Evolutionary conservation across 192 early-diverging fungal genomes (phyloP).

Genomic region (Coemansia sp.): DNA sequence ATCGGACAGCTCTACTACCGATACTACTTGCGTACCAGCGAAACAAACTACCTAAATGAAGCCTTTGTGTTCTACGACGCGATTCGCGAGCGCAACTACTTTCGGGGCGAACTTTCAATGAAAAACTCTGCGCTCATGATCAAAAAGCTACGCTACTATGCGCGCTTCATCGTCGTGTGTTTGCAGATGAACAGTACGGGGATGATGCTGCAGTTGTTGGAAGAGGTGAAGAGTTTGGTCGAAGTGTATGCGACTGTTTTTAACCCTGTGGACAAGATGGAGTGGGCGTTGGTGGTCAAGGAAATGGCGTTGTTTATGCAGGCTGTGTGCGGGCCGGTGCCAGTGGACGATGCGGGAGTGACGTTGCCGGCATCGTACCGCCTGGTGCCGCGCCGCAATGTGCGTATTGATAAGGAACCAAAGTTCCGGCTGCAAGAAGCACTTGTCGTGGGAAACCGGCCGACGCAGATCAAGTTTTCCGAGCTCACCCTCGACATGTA

Average conservation of each 20-base stretch:
- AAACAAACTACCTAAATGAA: slow-evolving; percentile 95
- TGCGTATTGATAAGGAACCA: slow-evolving; percentile 25
- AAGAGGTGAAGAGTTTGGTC: slow-evolving; percentile 79
- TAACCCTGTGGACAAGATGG: slow-evolving; percentile 83
- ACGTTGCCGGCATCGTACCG: slow-evolving; percentile 31
- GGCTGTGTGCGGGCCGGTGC: slow-evolving; percentile 57
- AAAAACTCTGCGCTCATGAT: slow-evolving; percentile 91
- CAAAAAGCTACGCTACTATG: slow-evolving; percentile 97
- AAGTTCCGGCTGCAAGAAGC: slow-evolving; percentile 81
- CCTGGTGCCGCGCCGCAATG: slow-evolving; percentile 8
- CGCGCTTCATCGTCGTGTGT: slow-evolving; percentile 91
- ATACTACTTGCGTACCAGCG: slow-evolving; percentile 86
- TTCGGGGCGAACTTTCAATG: slow-evolving; percentile 88
- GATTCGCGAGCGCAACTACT: slow-evolving; percentile 91
- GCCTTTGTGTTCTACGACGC: slow-evolving; percentile 96
- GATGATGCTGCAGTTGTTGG: slow-evolving; percentile 77
- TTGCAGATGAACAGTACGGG: slow-evolving; percentile 68
- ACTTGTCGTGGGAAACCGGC: slow-evolving; percentile 92
- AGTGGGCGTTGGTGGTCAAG: slow-evolving; percentile 81
- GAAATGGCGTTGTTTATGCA: slow-evolving; percentile 84
- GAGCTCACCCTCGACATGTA: slow-evolving; percentile 97
- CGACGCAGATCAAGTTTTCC: slow-evolving; percentile 96
- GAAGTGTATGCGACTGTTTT: slow-evolving; percentile 87
- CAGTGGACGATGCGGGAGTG: slow-evolving; percentile 23
- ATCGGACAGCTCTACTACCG: slow-evolving; percentile 91